A percentile compares a stretch with the other conserved stretches of the same genome.
These are phyloP conservation scores for Clavispora phyllophila DNA, from an alignment of 805 yeast species.

Conservation along the genomic window DNA sequence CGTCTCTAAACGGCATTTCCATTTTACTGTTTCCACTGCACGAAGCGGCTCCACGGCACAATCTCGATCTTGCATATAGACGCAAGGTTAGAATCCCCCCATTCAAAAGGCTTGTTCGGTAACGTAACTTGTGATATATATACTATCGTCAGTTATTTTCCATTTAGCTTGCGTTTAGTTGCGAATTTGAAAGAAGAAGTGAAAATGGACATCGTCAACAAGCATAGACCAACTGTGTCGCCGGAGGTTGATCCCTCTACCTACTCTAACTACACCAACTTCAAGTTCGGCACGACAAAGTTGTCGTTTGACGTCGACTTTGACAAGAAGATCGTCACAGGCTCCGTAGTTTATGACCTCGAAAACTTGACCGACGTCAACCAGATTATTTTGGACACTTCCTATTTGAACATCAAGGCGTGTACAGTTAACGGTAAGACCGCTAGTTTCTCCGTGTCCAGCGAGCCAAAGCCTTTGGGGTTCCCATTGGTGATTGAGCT, in stretches of 20 bases:
- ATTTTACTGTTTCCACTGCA: background rate
- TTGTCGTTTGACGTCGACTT: conserved; percentile 55
- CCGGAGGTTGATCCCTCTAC: conserved; percentile 63
- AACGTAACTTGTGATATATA: no score
- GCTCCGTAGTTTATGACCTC: conserved; percentile 50
- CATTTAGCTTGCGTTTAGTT: no score
- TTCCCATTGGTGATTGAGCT: conserved; percentile 41
- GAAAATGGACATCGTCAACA: conserved; percentile 1
- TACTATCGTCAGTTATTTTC: no score
- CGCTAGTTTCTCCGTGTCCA: conserved; percentile 29
- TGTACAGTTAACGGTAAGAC: conserved; percentile 40
- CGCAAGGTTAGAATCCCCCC: background rate
- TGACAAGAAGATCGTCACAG: conserved; percentile 45
- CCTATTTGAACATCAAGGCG: conserved; percentile 46
- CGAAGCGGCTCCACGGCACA: conserved; percentile 1
- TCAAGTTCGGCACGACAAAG: conserved; percentile 47
- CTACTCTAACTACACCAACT: conserved; percentile 60
- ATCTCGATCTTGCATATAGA: background rate
- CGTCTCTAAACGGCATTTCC: background rate
- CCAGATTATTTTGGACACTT: conserved; percentile 61
- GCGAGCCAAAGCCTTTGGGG: conserved; percentile 54
- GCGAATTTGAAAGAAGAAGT: no score
- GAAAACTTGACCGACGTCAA: conserved; percentile 19
- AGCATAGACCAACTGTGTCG: conserved; percentile 11
- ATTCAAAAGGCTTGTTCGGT: no score